phyloP scores from a whole-genome alignment of 148 eudicot species.

The Persicaria tinctoria region DNA sequence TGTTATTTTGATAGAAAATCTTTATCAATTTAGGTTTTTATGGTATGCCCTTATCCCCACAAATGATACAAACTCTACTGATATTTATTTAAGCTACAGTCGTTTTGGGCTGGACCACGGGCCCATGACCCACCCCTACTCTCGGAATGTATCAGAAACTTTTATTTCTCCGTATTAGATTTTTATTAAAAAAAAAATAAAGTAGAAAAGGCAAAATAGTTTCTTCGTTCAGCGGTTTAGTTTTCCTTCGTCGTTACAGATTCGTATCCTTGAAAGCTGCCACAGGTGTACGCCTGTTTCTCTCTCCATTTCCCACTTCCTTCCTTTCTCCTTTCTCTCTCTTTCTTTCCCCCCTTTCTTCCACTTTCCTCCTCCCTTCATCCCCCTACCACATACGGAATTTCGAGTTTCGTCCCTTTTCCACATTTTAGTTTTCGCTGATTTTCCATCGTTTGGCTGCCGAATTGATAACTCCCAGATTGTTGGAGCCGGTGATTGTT shows the following conservation, averaged over 20 bases:
- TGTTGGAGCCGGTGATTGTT: background rate
- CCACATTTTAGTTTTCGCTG: background rate
- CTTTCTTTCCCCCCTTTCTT: background rate
- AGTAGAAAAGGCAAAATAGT: background rate
- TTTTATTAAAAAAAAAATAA: background rate
- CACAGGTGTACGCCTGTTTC: background rate
- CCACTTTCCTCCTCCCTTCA: constrained; percentile 5
- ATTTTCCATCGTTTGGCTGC: background rate
- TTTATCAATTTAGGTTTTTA: no score
- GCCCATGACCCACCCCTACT: background rate
- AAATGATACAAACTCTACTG: background rate
- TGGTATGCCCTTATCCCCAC: no score
- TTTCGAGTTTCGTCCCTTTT: background rate
- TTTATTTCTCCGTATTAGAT: background rate
- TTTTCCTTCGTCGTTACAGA: constrained; percentile 4
- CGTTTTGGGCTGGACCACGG: background rate
- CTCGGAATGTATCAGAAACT: background rate
- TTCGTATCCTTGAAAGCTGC: background rate
- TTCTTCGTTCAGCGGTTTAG: background rate
- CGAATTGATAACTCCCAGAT: background rate
- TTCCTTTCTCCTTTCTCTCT: background rate
- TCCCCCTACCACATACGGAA: background rate
- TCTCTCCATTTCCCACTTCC: background rate
- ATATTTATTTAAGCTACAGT: background rate
- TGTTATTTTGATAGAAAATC: no score